Conservation (phyloP, 1,284 basidiomycete genomes). For the Irpex sp. region DNA sequence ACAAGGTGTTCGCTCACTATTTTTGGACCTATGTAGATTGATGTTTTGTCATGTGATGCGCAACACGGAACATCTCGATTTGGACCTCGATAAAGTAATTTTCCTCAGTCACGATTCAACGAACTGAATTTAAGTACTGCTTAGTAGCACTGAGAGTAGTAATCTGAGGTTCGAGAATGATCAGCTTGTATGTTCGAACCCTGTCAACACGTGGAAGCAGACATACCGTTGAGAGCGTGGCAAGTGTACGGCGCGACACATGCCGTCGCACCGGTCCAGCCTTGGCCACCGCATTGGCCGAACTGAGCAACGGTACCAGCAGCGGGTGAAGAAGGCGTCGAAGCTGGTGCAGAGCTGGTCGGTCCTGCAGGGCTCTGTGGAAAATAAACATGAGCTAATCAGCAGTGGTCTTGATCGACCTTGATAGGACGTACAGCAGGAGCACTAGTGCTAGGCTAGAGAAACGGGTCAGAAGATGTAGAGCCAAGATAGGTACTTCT, state of each 20-base stretch:
- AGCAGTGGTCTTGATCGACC: not conserved
- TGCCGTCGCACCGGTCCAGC: constrained; percentile 15
- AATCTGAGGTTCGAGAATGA: not conserved
- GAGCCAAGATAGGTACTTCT: not conserved
- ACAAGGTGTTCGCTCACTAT: no score
- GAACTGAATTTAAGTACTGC: not conserved
- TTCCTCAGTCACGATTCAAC: not conserved
- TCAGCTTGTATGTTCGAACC: not conserved
- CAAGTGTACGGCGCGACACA: constrained; percentile 13
- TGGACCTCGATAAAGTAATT: not conserved
- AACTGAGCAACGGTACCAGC: constrained; percentile 11
- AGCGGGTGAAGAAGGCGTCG: not conserved
- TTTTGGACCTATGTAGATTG: no score
- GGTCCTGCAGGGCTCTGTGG: not conserved
- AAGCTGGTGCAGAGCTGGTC: not conserved
- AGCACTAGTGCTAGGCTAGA: not conserved
- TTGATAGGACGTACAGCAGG: not conserved
- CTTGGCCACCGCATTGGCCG: constrained; percentile 18
- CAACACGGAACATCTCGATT: no score
- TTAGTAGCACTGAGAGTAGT: constrained; percentile 14
- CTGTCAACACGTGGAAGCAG: not conserved
- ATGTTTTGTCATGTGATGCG: no score
- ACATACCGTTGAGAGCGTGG: constrained; percentile 12
- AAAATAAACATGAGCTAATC: not conserved
- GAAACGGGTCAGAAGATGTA: not conserved